These are phyloP conservation scores for Talaromyces borbonicus DNA, from an alignment of 495 filamentous ascomycete genomes.

Conservation along the genomic window DNA sequence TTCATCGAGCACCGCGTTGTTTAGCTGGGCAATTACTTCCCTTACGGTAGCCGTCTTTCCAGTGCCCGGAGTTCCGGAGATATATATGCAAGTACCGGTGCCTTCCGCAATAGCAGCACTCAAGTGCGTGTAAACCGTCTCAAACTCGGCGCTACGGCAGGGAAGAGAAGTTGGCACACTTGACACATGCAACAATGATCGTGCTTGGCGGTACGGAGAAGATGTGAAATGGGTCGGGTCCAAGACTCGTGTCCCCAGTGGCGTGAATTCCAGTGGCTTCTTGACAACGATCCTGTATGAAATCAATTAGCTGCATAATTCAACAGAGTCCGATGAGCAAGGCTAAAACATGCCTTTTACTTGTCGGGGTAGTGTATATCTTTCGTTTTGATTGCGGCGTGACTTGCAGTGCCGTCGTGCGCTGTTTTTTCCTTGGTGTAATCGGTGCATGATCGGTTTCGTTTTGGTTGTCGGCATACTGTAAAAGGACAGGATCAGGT, in stretches of 20 bases:
- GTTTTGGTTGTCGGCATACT: slow-evolving; percentile 34
- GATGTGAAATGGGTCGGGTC: slow-evolving; percentile 67
- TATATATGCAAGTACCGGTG: slow-evolving; percentile 93
- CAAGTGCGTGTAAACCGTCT: slow-evolving; percentile 83
- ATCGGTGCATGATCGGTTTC: slow-evolving; percentile 39
- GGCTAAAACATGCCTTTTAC: slow-evolving; percentile 42
- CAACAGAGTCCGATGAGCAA: background rate
- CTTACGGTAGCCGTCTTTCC: slow-evolving; percentile 97
- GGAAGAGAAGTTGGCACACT: slow-evolving; percentile 82
- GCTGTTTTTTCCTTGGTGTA: slow-evolving; percentile 52
- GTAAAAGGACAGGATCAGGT: slow-evolving; percentile 12
- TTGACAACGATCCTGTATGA: slow-evolving; percentile 61
- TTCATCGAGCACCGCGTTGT: slow-evolving; percentile 72
- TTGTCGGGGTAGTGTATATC: slow-evolving; percentile 56
- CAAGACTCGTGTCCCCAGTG: slow-evolving; percentile 77
- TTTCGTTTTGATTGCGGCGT: slow-evolving; percentile 49
- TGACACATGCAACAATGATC: slow-evolving; percentile 83
- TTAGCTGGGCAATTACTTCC: slow-evolving; percentile 84
- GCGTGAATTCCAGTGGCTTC: slow-evolving; percentile 90
- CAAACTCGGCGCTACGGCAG: slow-evolving; percentile 87
- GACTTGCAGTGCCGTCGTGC: slow-evolving; percentile 40
- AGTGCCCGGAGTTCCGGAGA: slow-evolving; percentile 97
- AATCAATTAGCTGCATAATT: background rate
- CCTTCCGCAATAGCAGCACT: slow-evolving; percentile 92
- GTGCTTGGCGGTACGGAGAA: slow-evolving; percentile 85